Percentiles rank a stretch among this genome's conserved stretches.
Conservation (phyloP, 2,329 filamentous ascomycete species). For the Fusarium sp. region DNA sequence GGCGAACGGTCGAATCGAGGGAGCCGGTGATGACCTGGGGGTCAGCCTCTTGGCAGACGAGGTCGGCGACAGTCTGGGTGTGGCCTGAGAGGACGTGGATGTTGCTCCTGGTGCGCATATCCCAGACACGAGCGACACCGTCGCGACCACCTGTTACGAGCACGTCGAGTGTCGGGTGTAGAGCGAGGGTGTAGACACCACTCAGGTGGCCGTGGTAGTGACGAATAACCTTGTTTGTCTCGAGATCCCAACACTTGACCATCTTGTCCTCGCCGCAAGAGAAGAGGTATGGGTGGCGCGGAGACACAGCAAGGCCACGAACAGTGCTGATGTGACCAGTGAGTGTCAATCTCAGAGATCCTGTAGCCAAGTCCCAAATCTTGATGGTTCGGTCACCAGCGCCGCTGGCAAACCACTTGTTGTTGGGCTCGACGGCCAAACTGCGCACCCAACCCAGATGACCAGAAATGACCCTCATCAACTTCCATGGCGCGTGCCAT, state of each 20-base stretch:
- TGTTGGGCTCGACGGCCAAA: slow-evolving; percentile 92
- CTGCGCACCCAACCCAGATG: slow-evolving; percentile 95
- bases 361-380: slow-evolving; percentile 96
- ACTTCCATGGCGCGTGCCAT: slow-evolving; percentile 98
- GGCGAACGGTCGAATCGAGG: slow-evolving; percentile 87
- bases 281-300: slow-evolving; percentile 95
- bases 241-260: slow-evolving; percentile 99
- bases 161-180: slow-evolving; percentile 96
- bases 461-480: slow-evolving; percentile 96
- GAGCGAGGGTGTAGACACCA: slow-evolving; percentile 90
- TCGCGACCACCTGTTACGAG: slow-evolving; percentile 95
- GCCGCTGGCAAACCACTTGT: slow-evolving; percentile 97
- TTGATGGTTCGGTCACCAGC: slow-evolving; percentile 98
- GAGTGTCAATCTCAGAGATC: slow-evolving; percentile 84
- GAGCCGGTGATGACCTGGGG: slow-evolving; percentile 96
- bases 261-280: slow-evolving; percentile 99
- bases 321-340: slow-evolving; percentile 97
- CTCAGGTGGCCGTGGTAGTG: slow-evolving; percentile 98
- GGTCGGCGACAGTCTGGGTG: slow-evolving; percentile 87
- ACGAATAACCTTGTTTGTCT: slow-evolving; percentile 99
- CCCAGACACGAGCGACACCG: slow-evolving; percentile 95
- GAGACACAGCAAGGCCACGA: slow-evolving; percentile 89
- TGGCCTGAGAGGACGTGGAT: slow-evolving; percentile 94
- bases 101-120: slow-evolving; percentile 97
- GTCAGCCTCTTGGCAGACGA: slow-evolving; percentile 95